Conservation (phyloP, 192 early-diverging fungal species). For the Chytriomyces confervae region DNA sequence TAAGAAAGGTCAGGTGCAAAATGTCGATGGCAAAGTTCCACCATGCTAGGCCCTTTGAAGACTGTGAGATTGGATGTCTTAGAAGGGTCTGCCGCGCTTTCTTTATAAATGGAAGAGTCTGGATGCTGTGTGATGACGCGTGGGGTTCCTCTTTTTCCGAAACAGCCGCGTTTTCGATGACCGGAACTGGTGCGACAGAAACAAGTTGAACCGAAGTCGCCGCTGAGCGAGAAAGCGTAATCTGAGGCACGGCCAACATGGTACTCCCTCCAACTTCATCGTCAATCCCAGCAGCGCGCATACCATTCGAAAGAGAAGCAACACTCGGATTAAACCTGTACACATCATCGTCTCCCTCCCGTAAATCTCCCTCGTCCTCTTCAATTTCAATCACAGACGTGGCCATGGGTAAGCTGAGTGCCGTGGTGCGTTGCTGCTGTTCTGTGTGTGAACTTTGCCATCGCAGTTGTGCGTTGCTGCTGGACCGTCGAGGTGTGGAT, state of each 20-base stretch:
- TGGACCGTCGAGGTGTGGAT: background rate
- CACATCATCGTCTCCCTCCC: too few relatives aligned
- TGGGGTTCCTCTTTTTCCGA: background rate
- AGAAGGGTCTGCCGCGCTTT: background rate
- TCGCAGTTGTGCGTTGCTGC: background rate
- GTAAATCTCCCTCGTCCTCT: too few relatives aligned
- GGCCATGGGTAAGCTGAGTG: background rate
- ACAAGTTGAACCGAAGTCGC: too few relatives aligned
- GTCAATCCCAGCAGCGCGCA: background rate
- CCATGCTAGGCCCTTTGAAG: background rate
- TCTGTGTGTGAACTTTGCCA: background rate
- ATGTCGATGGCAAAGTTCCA: conserved; percentile 35
- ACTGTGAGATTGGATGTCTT: background rate
- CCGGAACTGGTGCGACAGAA: too few relatives aligned
- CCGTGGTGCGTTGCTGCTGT: background rate
- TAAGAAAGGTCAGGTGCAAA: conserved; percentile 24
- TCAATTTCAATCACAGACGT: too few relatives aligned
- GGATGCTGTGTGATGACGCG: background rate
- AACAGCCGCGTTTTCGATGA: background rate
- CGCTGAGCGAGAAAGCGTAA: too few relatives aligned
- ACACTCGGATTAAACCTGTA: too few relatives aligned
- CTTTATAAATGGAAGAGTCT: background rate
- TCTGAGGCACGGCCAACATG: too few relatives aligned
- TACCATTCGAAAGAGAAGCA: background rate
- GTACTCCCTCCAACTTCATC: background rate